Conservation (phyloP, 768 basidiomycete genomes). For the Termitomyces sp. region DNA sequence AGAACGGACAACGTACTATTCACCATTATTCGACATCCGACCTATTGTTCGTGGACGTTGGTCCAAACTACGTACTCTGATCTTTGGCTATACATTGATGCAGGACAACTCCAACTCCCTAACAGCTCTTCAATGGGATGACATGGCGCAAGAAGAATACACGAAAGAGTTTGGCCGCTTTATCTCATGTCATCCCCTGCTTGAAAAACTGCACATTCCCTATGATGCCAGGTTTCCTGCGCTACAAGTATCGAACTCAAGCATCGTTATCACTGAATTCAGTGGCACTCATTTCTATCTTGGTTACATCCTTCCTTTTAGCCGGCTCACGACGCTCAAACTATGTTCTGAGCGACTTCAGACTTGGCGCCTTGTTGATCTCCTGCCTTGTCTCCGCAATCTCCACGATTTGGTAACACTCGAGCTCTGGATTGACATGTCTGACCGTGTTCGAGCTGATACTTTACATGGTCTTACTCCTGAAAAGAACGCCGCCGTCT, state of each 20-base stretch:
- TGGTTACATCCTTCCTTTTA: constrained; percentile 7
- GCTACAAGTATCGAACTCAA: constrained; percentile 7
- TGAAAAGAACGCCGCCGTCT: constrained; percentile 8
- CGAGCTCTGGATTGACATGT: constrained; percentile 17
- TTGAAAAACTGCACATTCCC: constrained; percentile 14
- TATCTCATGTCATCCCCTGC: constrained; percentile 11
- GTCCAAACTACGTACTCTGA: constrained; percentile 15
- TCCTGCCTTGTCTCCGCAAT: constrained; percentile 10
- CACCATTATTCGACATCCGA: constrained; percentile 13
- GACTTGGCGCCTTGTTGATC: constrained; percentile 13
- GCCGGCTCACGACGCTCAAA: constrained; percentile 12
- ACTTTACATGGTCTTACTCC: constrained; percentile 1
- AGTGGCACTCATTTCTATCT: constrained; percentile 15
- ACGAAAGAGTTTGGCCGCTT: constrained; percentile 14
- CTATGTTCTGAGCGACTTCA: constrained; percentile 16
- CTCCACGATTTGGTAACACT: constrained; percentile 11
- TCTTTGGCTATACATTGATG: constrained; percentile 14
- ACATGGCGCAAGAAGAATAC: constrained; percentile 2
- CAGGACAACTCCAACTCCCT: constrained; percentile 1
- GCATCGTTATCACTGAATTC: constrained; percentile 12
- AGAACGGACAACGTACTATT: constrained; percentile 6
- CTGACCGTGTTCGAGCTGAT: constrained; percentile 6
- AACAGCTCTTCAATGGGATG: constrained; percentile 1
- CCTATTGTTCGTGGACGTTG: constrained; percentile 15
- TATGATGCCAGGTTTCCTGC: constrained; percentile 10